These are phyloP conservation scores for Penicillium coprophilum DNA, from an alignment of 495 filamentous ascomycete genomes.

Conservation along the genomic window DNA sequence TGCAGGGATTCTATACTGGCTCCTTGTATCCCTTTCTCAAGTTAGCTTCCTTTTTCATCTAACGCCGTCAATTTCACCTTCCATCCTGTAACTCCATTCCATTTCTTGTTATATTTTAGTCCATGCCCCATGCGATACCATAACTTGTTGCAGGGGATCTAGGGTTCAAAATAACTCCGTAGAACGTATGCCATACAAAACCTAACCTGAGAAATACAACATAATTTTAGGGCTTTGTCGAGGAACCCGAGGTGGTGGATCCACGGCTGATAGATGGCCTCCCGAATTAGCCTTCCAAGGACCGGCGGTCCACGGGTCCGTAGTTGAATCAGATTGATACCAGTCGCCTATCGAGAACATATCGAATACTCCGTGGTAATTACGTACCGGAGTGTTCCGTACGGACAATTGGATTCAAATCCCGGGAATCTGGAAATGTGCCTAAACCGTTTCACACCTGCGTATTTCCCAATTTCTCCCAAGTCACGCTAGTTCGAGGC, in stretches of 20 bases:
- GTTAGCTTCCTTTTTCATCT: not conserved
- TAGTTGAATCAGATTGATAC: no score
- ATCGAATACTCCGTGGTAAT: no score
- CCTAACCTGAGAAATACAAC: not conserved
- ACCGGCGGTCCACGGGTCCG: slow-evolving; percentile 3
- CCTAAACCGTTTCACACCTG: slow-evolving; percentile 9
- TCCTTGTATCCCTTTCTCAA: not conserved
- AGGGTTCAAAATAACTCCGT: no score
- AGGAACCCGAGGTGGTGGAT: slow-evolving; percentile 5
- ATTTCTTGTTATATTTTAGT: not conserved
- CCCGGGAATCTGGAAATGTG: not conserved
- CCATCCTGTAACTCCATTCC: not conserved
- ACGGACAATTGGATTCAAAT: not conserved
- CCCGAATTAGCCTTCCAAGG: not conserved
- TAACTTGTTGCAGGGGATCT: not conserved
- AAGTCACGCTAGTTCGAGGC: slow-evolving; percentile 2
- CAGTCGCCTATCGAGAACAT: no score
- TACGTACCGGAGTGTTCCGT: not conserved
- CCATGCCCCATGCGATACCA: not conserved
- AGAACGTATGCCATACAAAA: no score
- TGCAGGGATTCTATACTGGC: slow-evolving; percentile 4
- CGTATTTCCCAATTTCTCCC: not conserved
- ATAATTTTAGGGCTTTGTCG: slow-evolving; percentile 10
- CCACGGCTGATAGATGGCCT: slow-evolving; percentile 9
- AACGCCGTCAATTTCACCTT: not conserved